phyloP scores from a whole-genome alignment of 306 rosid genomes.

The Albizia julibrissin region DNA sequence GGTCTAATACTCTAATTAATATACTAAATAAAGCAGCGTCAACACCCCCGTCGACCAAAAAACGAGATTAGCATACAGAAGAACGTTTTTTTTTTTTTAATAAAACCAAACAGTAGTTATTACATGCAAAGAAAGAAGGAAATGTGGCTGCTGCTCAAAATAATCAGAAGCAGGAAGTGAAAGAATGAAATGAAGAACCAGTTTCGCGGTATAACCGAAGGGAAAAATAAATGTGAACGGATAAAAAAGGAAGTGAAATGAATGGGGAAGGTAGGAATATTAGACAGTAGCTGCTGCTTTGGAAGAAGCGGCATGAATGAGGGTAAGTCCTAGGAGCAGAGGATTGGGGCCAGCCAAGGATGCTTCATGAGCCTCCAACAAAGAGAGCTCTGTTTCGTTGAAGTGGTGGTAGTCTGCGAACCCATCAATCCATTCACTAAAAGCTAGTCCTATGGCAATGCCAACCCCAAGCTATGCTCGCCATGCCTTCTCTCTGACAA shows the following conservation, averaged over 20 bases:
- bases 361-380: conserved; percentile 52
- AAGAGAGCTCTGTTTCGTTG: conserved; percentile 62
- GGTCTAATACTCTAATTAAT: not conserved
- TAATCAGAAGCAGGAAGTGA: conserved; percentile 1
- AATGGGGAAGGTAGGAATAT: not conserved
- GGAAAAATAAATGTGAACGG: not conserved
- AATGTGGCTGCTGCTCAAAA: not conserved
- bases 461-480: conserved; percentile 44
- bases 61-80: not conserved
- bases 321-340: conserved; percentile 69
- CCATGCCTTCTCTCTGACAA: conserved; percentile 33
- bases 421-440: conserved; percentile 53
- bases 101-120: not conserved
- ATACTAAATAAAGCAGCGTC: not conserved
- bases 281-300: conserved; percentile 72
- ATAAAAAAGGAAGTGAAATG: not conserved
- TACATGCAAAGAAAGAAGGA: not conserved
- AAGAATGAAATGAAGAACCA: not conserved
- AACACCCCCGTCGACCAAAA: not conserved
- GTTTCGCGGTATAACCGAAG: not conserved
- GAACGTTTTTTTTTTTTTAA: not conserved
- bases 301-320: conserved; percentile 69
- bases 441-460: conserved; percentile 43
- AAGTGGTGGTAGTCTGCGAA: conserved; percentile 29
- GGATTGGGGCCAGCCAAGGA: conserved; percentile 28